Percentiles rank a stretch among this genome's conserved stretches.
Conservation (phyloP, 495 filamentous ascomycete species). For the Pseudevernia furfuracea region DNA sequence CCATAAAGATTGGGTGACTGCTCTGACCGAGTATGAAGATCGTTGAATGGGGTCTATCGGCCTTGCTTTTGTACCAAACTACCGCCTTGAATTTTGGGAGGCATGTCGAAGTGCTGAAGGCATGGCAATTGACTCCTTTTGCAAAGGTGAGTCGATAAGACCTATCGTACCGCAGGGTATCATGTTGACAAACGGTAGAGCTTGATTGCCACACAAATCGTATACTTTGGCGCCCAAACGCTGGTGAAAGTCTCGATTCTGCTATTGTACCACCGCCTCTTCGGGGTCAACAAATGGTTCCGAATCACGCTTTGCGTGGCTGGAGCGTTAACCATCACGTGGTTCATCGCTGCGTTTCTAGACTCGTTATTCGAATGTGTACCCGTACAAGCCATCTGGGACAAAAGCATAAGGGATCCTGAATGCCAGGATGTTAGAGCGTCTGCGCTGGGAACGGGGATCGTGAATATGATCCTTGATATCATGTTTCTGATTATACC, state of each 20-base stretch:
- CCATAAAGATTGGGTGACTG: not conserved
- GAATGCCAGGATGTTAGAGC: conserved; percentile 34
- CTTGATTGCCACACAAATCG: conserved; percentile 41
- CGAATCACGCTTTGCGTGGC: conserved; percentile 30
- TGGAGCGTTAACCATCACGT: conserved; percentile 33
- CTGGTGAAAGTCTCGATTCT: conserved; percentile 40
- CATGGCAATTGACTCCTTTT: conserved; percentile 14
- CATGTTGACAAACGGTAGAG: conserved; percentile 26
- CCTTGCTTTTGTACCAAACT: conserved; percentile 12
- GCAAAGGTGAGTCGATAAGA: not conserved
- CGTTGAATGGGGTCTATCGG: conserved; percentile 19
- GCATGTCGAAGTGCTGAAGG: conserved; percentile 36
- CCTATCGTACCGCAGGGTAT: too few relatives aligned
- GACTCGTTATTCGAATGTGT: conserved; percentile 39
- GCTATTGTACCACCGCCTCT: conserved; percentile 43
- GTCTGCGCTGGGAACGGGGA: conserved; percentile 39
- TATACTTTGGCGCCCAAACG: conserved; percentile 39
- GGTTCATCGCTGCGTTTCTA: conserved; percentile 34
- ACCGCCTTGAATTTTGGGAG: conserved; percentile 19
- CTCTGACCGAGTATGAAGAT: conserved; percentile 8
- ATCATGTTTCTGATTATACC: conserved; percentile 38
- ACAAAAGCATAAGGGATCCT: conserved; percentile 30
- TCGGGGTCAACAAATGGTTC: conserved; percentile 34
- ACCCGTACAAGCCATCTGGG: conserved; percentile 38
- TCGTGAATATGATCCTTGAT: conserved; percentile 41